These are phyloP conservation scores for Pestalotiopsis fici DNA, from an alignment of 2,329 filamentous ascomycete species.

Conservation along the genomic window DNA sequence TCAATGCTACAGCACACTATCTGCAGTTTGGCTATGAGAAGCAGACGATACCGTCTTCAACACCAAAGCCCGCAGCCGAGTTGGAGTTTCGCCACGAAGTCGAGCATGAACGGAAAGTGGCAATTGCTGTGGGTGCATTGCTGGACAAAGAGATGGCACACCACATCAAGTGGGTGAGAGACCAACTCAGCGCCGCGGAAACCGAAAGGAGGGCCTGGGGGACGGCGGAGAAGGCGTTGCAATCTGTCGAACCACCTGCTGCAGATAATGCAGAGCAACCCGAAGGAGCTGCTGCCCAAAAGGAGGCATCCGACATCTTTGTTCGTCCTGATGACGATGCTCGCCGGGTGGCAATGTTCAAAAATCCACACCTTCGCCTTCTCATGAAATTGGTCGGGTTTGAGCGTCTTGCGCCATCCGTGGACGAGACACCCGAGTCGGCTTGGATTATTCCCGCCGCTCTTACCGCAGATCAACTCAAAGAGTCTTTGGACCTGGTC, in stretches of 20 bases:
- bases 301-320: constrained; percentile 49
- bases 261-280: constrained; percentile 24
- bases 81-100: constrained; percentile 78
- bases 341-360: constrained; percentile 77
- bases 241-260: constrained; percentile 37
- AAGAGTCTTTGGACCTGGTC: constrained; percentile 71
- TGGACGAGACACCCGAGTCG: constrained; percentile 74
- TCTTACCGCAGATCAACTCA: constrained; percentile 65
- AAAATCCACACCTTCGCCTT: constrained; percentile 83
- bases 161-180: constrained; percentile 80
- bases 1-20: constrained; percentile 78
- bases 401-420: constrained; percentile 51
- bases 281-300: constrained; percentile 26
- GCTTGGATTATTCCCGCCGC: constrained; percentile 75
- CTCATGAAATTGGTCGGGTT: constrained; percentile 78
- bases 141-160: constrained; percentile 78
- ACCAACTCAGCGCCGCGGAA: constrained; percentile 66
- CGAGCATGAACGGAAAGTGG: constrained; percentile 71
- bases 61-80: constrained; percentile 73
- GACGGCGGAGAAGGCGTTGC: constrained; percentile 64
- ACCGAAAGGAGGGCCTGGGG: constrained; percentile 79
- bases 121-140: constrained; percentile 76
- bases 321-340: constrained; percentile 66
- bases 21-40: constrained; percentile 89
- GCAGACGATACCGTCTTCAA: constrained; percentile 63